Evolutionary conservation across 352 stramenopile genomes (phyloP), one percentile per base, ranked within the genome.

Genomic region (Globisporangium paddicum): DNA sequence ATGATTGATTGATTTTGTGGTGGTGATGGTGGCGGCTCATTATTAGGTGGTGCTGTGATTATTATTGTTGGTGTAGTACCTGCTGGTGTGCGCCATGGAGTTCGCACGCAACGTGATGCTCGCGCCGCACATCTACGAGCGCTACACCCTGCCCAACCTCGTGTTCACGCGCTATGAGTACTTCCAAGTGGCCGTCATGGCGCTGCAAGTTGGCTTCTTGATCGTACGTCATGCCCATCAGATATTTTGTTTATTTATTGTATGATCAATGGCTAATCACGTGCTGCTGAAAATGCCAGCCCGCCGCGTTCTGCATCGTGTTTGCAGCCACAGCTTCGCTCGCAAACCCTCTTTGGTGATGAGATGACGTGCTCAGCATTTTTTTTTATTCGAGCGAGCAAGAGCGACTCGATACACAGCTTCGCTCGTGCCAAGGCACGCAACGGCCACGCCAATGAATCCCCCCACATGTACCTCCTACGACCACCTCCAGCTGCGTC

Each of bases 21-120:
- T 49, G n/a, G 21, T n/a, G 40, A 5, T 23, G 19, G 18, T 58
- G 46, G 18, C 21, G n/a, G n/a, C n/a, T n/a, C n/a, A n/a, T n/a
- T n/a, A n/a, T n/a, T n/a, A n/a, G n/a, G n/a, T n/a, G n/a, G n/a
- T n/a, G n/a, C n/a, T n/a, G n/a, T 44, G 11, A 35, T 48, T 53
- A 18, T 47, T 6, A 30, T 37, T 61, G 40, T 26, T 4, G 28
- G 2, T 32, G 35, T 41, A 89, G 79, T 89, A 90, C 56, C 62
- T 89, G 66, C 58, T 89, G 46, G 65, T 89, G 35, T 89, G 79
- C 55, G 72, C 74, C 26, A 87, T 89, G 66, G 79, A 89, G 58
- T 86, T 88, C 40, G 71, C 74, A 57, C 76, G 79, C 19, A 89
- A 88, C 58, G 59, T 88, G 1, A 71, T 94, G 64, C 69, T 91